A percentile compares a stretch with the other conserved stretches of the same genome.
phyloP scores from a whole-genome alignment of 768 basidiomycete genomes.

The Amanita brunnescens region DNA sequence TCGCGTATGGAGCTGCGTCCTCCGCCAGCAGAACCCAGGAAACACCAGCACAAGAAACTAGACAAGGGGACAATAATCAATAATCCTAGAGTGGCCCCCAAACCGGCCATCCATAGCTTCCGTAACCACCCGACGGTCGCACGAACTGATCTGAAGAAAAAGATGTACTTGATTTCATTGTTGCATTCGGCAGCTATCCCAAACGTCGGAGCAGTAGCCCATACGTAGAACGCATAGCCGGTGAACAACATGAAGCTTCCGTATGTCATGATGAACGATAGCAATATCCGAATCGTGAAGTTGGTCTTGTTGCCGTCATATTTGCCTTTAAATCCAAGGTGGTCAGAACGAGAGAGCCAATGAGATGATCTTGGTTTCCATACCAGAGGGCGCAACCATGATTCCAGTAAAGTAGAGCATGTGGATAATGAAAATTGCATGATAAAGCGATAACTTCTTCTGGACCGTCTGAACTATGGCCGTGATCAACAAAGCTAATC shows the following conservation, averaged over 20 bases:
- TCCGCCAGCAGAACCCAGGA: not conserved
- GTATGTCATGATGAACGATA: slow-evolving; percentile 5
- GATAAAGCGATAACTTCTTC: slow-evolving; percentile 10
- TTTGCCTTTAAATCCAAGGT: not conserved
- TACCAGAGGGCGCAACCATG: slow-evolving; percentile 7
- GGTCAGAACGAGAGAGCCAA: not conserved
- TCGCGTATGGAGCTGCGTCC: not conserved
- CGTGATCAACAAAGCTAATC: slow-evolving; percentile 9
- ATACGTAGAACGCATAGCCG: slow-evolving; percentile 11
- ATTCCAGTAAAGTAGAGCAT: slow-evolving; percentile 11
- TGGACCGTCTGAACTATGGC: slow-evolving; percentile 10
- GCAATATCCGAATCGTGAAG: not conserved
- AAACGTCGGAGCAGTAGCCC: slow-evolving; percentile 11
- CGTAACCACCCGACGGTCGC: slow-evolving; percentile 11
- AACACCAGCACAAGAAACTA: not conserved
- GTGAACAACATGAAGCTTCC: slow-evolving; percentile 9
- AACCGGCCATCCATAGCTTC: slow-evolving; percentile 10
- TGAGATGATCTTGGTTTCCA: not conserved
- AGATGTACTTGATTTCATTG: slow-evolving; percentile 11
- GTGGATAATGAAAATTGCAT: slow-evolving; percentile 13
- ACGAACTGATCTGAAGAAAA: slow-evolving; percentile 8
- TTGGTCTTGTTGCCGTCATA: not conserved
- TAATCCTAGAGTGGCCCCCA: slow-evolving; percentile 1
- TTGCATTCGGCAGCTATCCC: slow-evolving; percentile 3
- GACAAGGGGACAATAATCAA: not conserved